Evolutionary conservation across 805 yeast species (phyloP).

Genomic region (Ogataea paraovalis): DNA sequence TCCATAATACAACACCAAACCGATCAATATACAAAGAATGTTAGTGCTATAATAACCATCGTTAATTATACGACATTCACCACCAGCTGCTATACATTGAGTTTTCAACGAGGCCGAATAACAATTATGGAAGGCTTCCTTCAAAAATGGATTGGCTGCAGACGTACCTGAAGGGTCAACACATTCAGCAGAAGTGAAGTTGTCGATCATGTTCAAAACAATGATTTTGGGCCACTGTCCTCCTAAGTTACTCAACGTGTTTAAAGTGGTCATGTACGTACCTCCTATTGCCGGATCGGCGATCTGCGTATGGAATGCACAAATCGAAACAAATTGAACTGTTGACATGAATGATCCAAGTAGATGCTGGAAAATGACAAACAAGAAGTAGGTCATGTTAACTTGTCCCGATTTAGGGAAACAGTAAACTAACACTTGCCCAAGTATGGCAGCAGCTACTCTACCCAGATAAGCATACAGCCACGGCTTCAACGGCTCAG

Average conservation of each 20-base stretch:
- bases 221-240: constrained; percentile 97
- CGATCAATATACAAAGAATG: constrained; percentile 62
- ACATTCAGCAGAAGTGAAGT: constrained; percentile 67
- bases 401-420: constrained; percentile 61
- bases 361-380: constrained; percentile 78
- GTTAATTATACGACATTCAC: constrained; percentile 46
- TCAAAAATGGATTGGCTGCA: constrained; percentile 21
- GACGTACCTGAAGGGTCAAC: constrained; percentile 8
- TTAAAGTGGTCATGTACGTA: constrained; percentile 94
- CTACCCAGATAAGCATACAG: constrained; percentile 81
- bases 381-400: constrained; percentile 51
- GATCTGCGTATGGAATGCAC: constrained; percentile 91
- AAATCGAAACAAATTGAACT: constrained; percentile 88
- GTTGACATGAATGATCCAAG: constrained; percentile 90
- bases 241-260: constrained; percentile 88
- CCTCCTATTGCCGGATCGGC: constrained; percentile 98
- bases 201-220: constrained; percentile 75
- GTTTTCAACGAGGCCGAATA: constrained; percentile 35
- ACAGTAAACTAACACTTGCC: constrained; percentile 64
- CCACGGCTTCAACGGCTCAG: constrained; percentile 83
- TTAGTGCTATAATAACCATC: constrained; percentile 90
- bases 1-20: constrained; percentile 56
- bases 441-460: constrained; percentile 66
- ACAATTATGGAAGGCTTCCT: constrained; percentile 28
- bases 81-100: constrained; percentile 51